phyloP scores from a whole-genome alignment of 2,329 filamentous ascomycete genomes.

The Pseudofabraea citricarpa region DNA sequence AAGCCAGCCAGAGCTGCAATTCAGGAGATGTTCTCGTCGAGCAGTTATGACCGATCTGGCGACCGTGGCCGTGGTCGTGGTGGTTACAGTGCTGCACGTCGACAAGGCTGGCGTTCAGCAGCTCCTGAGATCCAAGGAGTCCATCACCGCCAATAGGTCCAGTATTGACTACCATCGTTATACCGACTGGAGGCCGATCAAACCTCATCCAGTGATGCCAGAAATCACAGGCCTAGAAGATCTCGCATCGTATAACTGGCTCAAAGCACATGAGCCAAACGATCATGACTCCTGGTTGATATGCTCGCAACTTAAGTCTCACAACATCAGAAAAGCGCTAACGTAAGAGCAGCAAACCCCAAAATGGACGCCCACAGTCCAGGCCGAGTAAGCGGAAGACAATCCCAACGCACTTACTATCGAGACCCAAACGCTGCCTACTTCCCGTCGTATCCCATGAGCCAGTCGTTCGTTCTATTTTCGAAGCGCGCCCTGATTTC shows the following conservation, averaged over 20 bases:
- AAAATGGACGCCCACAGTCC: neutral
- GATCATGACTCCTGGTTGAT: slow-evolving; percentile 38
- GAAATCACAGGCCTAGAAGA: slow-evolving; percentile 34
- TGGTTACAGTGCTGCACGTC: slow-evolving; percentile 4
- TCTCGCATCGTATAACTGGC: slow-evolving; percentile 47
- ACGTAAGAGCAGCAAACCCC: neutral
- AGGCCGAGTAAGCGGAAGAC: neutral
- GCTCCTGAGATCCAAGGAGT: slow-evolving; percentile 3
- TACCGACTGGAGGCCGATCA: slow-evolving; percentile 1
- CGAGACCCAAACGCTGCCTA: slow-evolving; percentile 39
- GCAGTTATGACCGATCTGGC: slow-evolving; percentile 6
- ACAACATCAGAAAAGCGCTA: neutral
- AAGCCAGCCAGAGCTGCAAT: neutral
- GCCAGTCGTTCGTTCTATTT: slow-evolving; percentile 33
- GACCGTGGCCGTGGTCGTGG: slow-evolving; percentile 2
- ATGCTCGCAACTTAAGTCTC: slow-evolving; percentile 1
- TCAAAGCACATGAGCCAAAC: slow-evolving; percentile 26
- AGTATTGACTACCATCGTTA: neutral
- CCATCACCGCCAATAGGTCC: slow-evolving; percentile 5
- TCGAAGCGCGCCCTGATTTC: slow-evolving; percentile 34
- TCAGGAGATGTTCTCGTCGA: slow-evolving; percentile 4
- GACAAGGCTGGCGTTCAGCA: slow-evolving; percentile 2
- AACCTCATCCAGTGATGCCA: slow-evolving; percentile 3
- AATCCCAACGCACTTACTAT: slow-evolving; percentile 16
- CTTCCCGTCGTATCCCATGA: slow-evolving; percentile 33